Evolutionary conservation across 139 green algal species (phyloP), one percentile per base, ranked within the genome.

Genomic region (Ettlia oleoabundans): DNA sequence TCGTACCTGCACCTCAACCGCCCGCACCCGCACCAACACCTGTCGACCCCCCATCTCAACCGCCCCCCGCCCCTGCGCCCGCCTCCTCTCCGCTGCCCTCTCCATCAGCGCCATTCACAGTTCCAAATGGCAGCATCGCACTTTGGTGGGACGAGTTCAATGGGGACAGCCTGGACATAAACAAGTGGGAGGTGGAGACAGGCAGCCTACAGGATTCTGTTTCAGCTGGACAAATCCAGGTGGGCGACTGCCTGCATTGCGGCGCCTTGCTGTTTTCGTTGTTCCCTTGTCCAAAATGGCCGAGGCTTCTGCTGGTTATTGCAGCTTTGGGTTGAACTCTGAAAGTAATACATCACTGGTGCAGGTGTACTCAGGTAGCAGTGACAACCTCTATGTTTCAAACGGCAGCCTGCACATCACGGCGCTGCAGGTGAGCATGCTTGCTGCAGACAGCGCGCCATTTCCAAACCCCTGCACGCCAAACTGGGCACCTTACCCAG

Each of bases 81-180:
- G 5, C 64, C 64, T 4, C 64, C 18, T 5, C 55, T 15, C 21
- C 55, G 55, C 55, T n/a, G 55, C 18, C 55, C 21, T 5, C 5
- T n/a, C 18, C 55, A 28, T 5, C 55, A n/a, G 18, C 55, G 21
- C 55, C 41, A 35, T 30, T n/a, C 4, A 21, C 9, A 18, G 35
- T 33, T 15, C 73, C 58, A 51, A 18, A 80, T 33, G 38, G 40
- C 40, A 80, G 33, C 38, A 5, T 19, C 41, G 35, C 18, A 5
- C 35, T 80, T 51, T 80, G 58, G 53, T 15, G 38, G 7, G 73
- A 80, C 28, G 73, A 80, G 0, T 80, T 80, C 33, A 26, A 42
- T 1, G 53, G 53, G 35, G 30, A 7, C 53, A 26, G 21, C 30
- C 37, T 80, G 33, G 53, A 80, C 73, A 53, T 19, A 7, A 21